Percentiles rank a stretch among this genome's conserved stretches.
phyloP scores from a whole-genome alignment of 768 basidiomycete genomes.

The Pulveroboletus ravenelii region DNA sequence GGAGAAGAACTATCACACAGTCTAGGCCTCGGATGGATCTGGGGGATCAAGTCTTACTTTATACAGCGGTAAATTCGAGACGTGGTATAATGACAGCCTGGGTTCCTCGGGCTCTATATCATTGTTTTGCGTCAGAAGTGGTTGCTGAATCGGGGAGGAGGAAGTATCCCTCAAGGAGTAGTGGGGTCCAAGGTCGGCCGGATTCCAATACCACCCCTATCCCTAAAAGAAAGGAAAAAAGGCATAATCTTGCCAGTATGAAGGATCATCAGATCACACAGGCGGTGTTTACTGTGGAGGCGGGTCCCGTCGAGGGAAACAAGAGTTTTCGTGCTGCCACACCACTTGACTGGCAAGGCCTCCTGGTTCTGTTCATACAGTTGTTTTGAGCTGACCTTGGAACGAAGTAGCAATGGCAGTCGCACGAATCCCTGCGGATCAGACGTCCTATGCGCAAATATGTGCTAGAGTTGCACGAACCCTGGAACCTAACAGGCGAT shows the following conservation, averaged over 20 bases:
- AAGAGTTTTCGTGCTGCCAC: background rate
- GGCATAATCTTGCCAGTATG: background rate
- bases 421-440: no score
- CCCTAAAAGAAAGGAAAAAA: no score
- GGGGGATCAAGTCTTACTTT: background rate
- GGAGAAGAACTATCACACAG: background rate
- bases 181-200: no score
- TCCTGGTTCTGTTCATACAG: background rate
- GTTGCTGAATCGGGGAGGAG: no score
- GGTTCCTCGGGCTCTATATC: background rate
- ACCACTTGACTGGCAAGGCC: background rate
- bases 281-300: background rate
- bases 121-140: background rate
- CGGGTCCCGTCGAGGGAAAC: background rate
- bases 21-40: no score
- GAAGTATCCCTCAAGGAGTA: no score
- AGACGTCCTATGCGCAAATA: background rate
- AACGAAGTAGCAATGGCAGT: background rate
- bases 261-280: no score
- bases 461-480: background rate
- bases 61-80: background rate
- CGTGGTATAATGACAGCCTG: background rate
- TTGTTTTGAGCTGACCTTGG: background rate
- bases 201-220: background rate
- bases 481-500: background rate